Evolutionary conservation across 83 land plant genomes (phyloP).

Genomic region (Picea abies): DNA sequence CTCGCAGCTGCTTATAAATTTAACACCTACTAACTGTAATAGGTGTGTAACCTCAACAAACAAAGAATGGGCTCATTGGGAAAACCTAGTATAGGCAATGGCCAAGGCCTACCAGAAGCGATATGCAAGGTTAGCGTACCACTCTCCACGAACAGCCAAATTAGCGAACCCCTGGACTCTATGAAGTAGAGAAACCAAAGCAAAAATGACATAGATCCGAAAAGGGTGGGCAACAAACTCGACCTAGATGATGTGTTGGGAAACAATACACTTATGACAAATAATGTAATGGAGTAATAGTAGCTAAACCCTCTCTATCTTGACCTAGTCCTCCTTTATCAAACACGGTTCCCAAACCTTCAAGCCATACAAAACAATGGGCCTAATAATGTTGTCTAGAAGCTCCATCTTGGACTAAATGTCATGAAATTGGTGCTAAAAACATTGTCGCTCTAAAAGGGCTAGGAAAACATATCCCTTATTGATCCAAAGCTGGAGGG

Average conservation of each 20-base stretch:
- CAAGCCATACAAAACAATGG: background rate
- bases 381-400: background rate
- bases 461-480: too few species aligned
- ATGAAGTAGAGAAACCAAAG: background rate
- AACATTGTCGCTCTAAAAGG: too few species aligned
- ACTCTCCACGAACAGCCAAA: background rate
- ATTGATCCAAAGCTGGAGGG: too few species aligned
- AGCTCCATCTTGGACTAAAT: too few species aligned
- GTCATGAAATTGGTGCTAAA: too few species aligned
- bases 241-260: background rate
- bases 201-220: background rate
- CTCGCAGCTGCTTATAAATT: too few species aligned
- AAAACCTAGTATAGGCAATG: background rate
- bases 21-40: too few species aligned
- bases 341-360: background rate
- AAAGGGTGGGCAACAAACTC: background rate
- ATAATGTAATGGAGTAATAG: background rate
- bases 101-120: background rate
- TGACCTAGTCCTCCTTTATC: background rate
- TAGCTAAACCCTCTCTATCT: background rate
- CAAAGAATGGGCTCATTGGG: background rate
- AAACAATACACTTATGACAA: background rate
- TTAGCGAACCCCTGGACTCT: background rate
- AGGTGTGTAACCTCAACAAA: background rate
- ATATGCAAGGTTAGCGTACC: background rate